Percentiles rank a stretch among this genome's conserved stretches.
phyloP scores from a whole-genome alignment of 345 rosid species.

The Cochlearia excelsa region DNA sequence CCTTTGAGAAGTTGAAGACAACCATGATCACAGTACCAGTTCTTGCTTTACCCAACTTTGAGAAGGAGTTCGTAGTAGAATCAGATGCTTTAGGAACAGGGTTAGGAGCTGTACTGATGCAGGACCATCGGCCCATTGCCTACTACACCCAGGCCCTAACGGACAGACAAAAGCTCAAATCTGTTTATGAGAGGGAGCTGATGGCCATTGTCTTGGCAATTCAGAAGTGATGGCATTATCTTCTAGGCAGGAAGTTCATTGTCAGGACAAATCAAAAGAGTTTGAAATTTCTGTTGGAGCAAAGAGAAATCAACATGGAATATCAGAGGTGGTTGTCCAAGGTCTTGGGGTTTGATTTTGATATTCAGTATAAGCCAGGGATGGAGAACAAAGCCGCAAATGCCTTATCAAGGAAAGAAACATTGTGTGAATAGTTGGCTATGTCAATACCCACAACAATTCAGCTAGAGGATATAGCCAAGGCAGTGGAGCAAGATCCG shows the following conservation, averaged over 20 bases:
- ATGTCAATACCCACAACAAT: not conserved
- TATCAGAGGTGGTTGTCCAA: not conserved
- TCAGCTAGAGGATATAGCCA: not conserved
- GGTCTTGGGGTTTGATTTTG: not conserved
- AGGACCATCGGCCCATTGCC: not conserved
- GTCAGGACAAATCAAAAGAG: not conserved
- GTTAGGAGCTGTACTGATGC: not conserved
- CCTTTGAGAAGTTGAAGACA: not conserved
- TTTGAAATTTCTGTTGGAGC: not conserved
- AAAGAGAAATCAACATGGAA: not conserved
- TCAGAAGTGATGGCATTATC: not conserved
- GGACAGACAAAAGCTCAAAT: not conserved
- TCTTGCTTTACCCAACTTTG: not conserved
- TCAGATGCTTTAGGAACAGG: not conserved
- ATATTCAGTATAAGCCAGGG: not conserved
- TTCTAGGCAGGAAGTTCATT: not conserved
- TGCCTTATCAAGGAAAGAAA: not conserved
- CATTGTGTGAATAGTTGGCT: not conserved
- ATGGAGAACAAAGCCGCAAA: not conserved
- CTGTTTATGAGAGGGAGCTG: not conserved
- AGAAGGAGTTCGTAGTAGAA: not conserved
- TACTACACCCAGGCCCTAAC: not conserved
- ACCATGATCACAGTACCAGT: not conserved
- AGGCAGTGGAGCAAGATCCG: not conserved
- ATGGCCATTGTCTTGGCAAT: not conserved